These are phyloP conservation scores for Pseudogymnoascus sp. DNA, from an alignment of 2,329 filamentous ascomycete genomes.

Conservation along the genomic window DNA sequence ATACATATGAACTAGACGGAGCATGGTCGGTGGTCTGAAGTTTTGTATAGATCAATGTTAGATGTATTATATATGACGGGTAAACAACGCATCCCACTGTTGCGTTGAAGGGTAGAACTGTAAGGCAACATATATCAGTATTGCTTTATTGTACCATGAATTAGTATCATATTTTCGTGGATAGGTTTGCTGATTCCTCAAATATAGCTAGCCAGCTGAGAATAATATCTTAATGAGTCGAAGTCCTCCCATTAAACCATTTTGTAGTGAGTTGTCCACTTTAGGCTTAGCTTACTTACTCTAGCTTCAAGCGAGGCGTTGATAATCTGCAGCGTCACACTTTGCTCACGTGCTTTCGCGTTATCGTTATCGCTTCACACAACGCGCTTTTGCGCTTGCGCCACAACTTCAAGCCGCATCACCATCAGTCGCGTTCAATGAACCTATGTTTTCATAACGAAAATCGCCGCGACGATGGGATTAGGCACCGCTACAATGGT, in stretches of 20 bases:
- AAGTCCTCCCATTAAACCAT: too few relatives aligned
- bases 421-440: background rate
- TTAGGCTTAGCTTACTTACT: background rate
- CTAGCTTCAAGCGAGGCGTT: background rate
- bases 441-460: background rate
- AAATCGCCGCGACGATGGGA: conserved; percentile 1
- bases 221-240: background rate
- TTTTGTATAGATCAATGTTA: conserved; percentile 5
- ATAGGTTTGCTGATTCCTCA: background rate
- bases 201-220: background rate
- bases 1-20: conserved; percentile 7
- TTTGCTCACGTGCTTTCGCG: background rate
- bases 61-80: conserved; percentile 7
- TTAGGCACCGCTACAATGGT: background rate
- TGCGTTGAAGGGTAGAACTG: background rate
- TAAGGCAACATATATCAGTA: background rate
- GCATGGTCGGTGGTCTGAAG: conserved; percentile 1
- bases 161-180: too few relatives aligned
- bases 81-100: background rate
- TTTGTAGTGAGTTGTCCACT: background rate
- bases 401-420: conserved; percentile 6
- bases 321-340: background rate
- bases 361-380: background rate
- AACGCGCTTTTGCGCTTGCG: background rate
- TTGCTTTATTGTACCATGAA: background rate